Percentiles rank a stretch among this genome's conserved stretches.
These are phyloP conservation scores for Kodamaea sp. DNA, from an alignment of 1,139 yeast genomes.

Conservation along the genomic window DNA sequence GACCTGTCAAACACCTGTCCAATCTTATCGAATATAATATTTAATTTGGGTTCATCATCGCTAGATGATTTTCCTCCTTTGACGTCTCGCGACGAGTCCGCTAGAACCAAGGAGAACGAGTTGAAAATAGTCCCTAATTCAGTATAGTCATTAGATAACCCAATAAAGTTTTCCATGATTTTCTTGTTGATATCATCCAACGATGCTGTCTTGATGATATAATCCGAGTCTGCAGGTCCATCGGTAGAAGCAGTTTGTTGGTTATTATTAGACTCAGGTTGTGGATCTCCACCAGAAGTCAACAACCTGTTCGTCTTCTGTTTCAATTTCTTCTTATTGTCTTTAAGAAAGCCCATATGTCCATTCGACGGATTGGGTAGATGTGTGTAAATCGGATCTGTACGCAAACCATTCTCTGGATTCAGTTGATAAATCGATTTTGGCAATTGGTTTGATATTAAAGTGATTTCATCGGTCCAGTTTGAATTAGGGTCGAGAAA, in stretches of 20 bases:
- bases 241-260: neutral
- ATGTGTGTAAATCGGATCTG: conserved; percentile 58
- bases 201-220: conserved; percentile 38
- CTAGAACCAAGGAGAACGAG: conserved; percentile 68
- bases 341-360: conserved; percentile 38
- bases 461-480: conserved; percentile 60
- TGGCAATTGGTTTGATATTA: conserved; percentile 43
- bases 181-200: conserved; percentile 69
- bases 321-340: conserved; percentile 30
- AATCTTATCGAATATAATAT: conserved; percentile 56
- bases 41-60: conserved; percentile 39
- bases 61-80: conserved; percentile 15
- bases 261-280: conserved; percentile 1
- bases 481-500: conserved; percentile 84
- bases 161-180: conserved; percentile 61
- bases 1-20: conserved; percentile 82
- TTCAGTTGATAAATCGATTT: conserved; percentile 51
- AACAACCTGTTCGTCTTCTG: conserved; percentile 29
- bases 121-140: conserved; percentile 74
- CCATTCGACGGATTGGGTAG: conserved; percentile 61
- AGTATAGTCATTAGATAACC: conserved; percentile 64
- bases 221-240: conserved; percentile 10
- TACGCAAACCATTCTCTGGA: conserved; percentile 55
- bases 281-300: conserved; percentile 4
- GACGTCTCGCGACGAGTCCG: conserved; percentile 30